Evolutionary conservation across 2,329 filamentous ascomycete species (phyloP), one percentile per base, ranked within the genome.

Genomic region (Botrytis cinerea): DNA sequence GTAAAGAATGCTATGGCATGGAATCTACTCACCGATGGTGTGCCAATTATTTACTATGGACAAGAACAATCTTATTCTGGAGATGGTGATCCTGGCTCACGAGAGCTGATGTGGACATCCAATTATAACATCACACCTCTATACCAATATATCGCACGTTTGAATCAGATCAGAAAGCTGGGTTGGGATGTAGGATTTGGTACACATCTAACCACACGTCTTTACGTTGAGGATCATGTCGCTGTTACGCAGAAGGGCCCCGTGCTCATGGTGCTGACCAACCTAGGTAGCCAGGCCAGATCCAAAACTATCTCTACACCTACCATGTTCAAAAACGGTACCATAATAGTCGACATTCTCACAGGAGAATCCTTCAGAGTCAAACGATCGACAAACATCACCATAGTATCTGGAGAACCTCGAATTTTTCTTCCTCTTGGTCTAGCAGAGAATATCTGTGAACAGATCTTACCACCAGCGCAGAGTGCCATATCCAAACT

Each of bases 41-140:
- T 87, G 40, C 86, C 86, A 1, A 85, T 87, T 75, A 71, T 87
- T 54, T 87, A 87, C 76, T 82, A 86, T 74, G 86, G 86, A 25
- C 84, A 86, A 76, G 86, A 87, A 77, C 86, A 87, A 73, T 83
- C 85, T 76, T 85, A 83, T 77, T 77, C 80, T n/a, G 83, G 83
- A 28, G 75, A 72, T 7, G 74, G 57, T 14, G 83, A 83, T 51
- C 84, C 84, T 0, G 35, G 77, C 40, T 85, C 85, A 74, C 83
- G 84, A 18, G 84, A 85, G 76, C 83, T 83, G 10, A 78, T 82
- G 43, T 86, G 84, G 84, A 54, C n/a, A 28, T 68, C 82, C 0
- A 79, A 80, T 0, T 86, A 83, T 74, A 76, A 80, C n/a, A 85
- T 81, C 10, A 75, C 74, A 43, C 71, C 71, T 22, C 54, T 75